Base-by-base conservation (phyloP, 495 filamentous ascomycete species). In the Hypoxylon perforatum region DNA sequence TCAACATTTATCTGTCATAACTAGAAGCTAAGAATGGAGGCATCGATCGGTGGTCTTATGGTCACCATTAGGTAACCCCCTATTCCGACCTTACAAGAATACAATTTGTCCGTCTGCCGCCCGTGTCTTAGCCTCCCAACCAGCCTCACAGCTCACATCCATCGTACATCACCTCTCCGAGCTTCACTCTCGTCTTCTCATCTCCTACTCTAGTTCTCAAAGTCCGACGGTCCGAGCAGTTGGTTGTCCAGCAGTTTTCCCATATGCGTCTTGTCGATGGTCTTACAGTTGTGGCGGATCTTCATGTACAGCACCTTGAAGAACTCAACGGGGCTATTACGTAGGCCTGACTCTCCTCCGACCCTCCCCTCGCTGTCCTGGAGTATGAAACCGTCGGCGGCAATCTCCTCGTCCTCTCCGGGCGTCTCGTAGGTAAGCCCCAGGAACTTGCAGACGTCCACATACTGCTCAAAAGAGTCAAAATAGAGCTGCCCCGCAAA, bases 401-500 rank as follows among this genome's bases (percentile, higher is more conserved):
- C 75, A 9, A 76, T 73, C 17, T 76, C 64, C 33, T 71, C 58
- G 17, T 69, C 71, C 57, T 76, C 68, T n/a, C 65, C 48, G 0
- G 76, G 71, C 36, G 70, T 51, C 23, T 69, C 36, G 33, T 57
- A 67, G 17, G 75, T 63, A 6, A 84, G 71, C 1, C 86, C 84
- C 0, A 92, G 72, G 58, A 84, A 87, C 0, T 74, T 61, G 60
- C 86, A 90, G 1, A 86, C 44, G 8, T 66, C 56, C 9, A 75
- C 41, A 67, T 91, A 92, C 45, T 90, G 81, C 2, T 73, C 52
- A 51, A 80, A 86, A 1, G 78, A 79, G 11, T 53, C 54, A 7
- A 92, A 73, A 71, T 90, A 92, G 0, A 92, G 78, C 57, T 89
- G 85, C 9, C 90, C 89, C 0, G 90, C 80, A 65, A 91, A 92